These are phyloP conservation scores for Acer negundo DNA, from an alignment of 345 rosid species.

Conservation along the genomic window DNA sequence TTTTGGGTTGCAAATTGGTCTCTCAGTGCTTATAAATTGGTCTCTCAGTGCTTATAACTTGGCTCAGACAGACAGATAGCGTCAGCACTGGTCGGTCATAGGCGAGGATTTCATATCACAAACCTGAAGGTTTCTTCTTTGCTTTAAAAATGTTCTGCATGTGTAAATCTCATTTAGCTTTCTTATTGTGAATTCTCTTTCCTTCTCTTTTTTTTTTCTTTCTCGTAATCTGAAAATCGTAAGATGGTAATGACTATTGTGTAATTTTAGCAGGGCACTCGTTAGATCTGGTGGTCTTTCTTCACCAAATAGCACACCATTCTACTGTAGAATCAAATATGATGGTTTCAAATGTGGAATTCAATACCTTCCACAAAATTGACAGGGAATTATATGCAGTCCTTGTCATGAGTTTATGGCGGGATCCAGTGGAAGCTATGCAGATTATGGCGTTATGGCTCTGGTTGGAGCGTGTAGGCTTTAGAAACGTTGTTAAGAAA, in stretches of 20 bases:
- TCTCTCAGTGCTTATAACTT: slow-evolving; percentile 21
- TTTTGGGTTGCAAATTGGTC: not conserved
- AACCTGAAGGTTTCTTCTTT: slow-evolving; percentile 16
- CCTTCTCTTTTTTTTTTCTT: not conserved
- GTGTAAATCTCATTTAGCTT: not conserved
- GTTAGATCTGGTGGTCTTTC: not conserved
- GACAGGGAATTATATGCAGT: slow-evolving; percentile 44
- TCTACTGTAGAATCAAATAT: not conserved
- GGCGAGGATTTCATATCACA: not conserved
- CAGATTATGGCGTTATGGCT: slow-evolving; percentile 47
- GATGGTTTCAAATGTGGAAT: slow-evolving; percentile 31
- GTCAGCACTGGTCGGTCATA: not conserved
- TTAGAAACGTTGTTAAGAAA: slow-evolving; percentile 23
- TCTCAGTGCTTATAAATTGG: slow-evolving; percentile 21
- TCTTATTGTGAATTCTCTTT: not conserved
- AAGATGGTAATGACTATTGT: not conserved
- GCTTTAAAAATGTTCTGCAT: not conserved
- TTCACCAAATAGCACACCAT: not conserved
- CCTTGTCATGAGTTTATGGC: slow-evolving; percentile 38
- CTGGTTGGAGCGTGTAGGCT: slow-evolving; percentile 54
- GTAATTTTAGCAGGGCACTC: slow-evolving; percentile 12
- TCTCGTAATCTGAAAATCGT: not conserved
- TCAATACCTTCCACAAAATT: slow-evolving; percentile 46
- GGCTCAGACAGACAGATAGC: not conserved
- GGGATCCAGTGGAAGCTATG: slow-evolving; percentile 52